Base-by-base conservation (phyloP, 2,329 filamentous ascomycete species). In the Ciborinia camelliae region DNA sequence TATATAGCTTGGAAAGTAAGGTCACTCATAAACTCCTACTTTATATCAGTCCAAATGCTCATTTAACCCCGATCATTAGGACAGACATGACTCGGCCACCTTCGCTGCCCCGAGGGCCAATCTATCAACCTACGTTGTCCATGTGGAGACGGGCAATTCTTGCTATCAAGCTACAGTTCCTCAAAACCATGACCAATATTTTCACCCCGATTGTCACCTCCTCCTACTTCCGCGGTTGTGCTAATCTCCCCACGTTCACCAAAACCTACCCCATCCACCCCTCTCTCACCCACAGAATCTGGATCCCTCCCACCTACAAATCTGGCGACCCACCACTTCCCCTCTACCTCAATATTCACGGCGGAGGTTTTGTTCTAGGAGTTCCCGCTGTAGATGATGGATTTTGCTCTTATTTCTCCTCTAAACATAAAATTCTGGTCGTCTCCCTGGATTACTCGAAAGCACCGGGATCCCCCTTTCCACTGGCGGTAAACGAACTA, bases 371-470 rank as follows among this genome's bases (percentile, higher is more conserved):
- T 69, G 75, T 76, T 35, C 23, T 84, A 48, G 77, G 79, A 70
- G 69, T 76, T 15, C 77, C 81, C 0, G 65, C 73, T 48, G 71
- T 79, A 48, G 80, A 82, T 68, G 80, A 83, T 71, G 68, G 68
- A 20, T 82, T 81, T 75, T 81, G 79, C 72, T 71, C 71, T 41
- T 66, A 70, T 61, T 81, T 82, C 68, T 75, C 80, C 47, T 72
- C 77, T 54, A 67, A 70, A 2, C 75, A 79, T 61, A 68, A 71
- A 51, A 75, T 79, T 66, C 71, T 82, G 10, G 81, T 83, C 23
- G 71, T 83, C 15, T 78, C 76, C 15, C 75, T 84, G 26, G 76
- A 81, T 69, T 84, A 85, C 74, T 73, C 74, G 70, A 82, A 82
- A 70, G 78, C 80, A 0, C 82, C 82, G 0, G 68, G 71, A 9